These are phyloP conservation scores for Gyromitra esculenta DNA, from an alignment of 2,329 filamentous ascomycete genomes.

Conservation along the genomic window DNA sequence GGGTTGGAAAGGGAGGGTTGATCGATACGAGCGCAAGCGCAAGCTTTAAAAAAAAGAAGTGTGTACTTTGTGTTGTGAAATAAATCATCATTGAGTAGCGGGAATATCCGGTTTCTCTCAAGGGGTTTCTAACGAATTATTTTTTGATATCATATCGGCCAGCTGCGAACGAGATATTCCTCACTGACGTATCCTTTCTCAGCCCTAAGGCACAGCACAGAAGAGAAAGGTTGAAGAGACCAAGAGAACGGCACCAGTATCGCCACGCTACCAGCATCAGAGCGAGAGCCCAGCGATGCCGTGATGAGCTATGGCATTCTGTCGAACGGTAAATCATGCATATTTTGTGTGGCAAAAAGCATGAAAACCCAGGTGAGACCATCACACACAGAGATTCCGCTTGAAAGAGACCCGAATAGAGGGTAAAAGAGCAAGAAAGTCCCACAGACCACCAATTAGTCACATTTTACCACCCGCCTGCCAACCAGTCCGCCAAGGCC, in stretches of 20 bases:
- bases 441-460: conserved; percentile 33
- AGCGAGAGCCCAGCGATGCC: conserved; percentile 1
- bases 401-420: conserved; percentile 5
- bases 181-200: conserved; percentile 29
- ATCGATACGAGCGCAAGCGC: conserved; percentile 7
- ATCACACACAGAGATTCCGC: conserved; percentile 19
- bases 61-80: conserved; percentile 41
- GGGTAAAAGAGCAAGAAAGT: conserved; percentile 25
- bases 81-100: conserved; percentile 27
- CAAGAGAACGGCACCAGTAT: conserved; percentile 10
- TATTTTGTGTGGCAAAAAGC: conserved; percentile 34
- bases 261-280: conserved; percentile 9
- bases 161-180: conserved; percentile 9
- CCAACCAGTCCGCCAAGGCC: conserved; percentile 40
- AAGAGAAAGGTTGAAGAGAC: not conserved
- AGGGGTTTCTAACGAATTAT: not conserved
- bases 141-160: conserved; percentile 34
- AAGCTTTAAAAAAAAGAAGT: conserved; percentile 31
- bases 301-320: conserved; percentile 16
- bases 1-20: not conserved
- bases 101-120: conserved; percentile 6
- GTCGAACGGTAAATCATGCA: not conserved
- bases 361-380: conserved; percentile 21
- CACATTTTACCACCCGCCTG: conserved; percentile 29
- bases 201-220: conserved; percentile 18